Base-by-base conservation (phyloP, 805 yeast species). In the Dipodascus albidus region DNA sequence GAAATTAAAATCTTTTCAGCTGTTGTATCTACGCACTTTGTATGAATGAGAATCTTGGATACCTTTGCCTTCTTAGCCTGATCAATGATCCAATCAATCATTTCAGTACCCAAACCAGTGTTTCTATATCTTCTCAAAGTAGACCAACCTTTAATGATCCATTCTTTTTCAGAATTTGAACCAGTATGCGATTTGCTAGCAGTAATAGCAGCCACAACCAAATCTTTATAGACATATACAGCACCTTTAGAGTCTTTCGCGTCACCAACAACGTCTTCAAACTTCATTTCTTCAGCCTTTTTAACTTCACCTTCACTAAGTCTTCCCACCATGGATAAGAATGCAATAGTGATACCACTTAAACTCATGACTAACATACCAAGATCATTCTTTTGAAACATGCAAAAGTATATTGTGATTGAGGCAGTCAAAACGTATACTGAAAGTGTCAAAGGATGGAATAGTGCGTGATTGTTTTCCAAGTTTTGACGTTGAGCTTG, bases 401-500 rank as follows among this genome's bases (percentile, higher is more conserved):
- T 49, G 50, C 47, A 47, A 27, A 48, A 38, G 22, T 44, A 44
- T 17, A 50, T 47, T 3, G 42, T 50, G 20, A 54, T 22, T 4
- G 49, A n/a, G 20, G 27, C 42, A 15, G 48, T 33, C 19, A 47
- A 17, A 22, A 54, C 14, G 24, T 52, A 48, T 1, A 47, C 48
- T 15, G 53, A 48, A 20, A 54, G 23, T 4, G 54, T 54, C 49
- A 24, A 47, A 23, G 35, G 23, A 38, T 54, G 54, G 53, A 23
- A 47, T n/a, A 54, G 41, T 22, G 49, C 49, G 14, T 48, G 23
- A 31, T 50, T 48, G 50, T 54, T 54, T 33, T 50, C 56, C 15
- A 48, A 31, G 38, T 54, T 54, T 17, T 54, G 56, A 19, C 56
- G 54, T 49, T 54, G 56, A 2, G 56, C 56, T n/a, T 50, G 49